Percentiles rank a stretch among this genome's conserved stretches.
Evolutionary conservation across 768 basidiomycete species (phyloP).

Genomic region (Porphyrellus cyaneotinctus): DNA sequence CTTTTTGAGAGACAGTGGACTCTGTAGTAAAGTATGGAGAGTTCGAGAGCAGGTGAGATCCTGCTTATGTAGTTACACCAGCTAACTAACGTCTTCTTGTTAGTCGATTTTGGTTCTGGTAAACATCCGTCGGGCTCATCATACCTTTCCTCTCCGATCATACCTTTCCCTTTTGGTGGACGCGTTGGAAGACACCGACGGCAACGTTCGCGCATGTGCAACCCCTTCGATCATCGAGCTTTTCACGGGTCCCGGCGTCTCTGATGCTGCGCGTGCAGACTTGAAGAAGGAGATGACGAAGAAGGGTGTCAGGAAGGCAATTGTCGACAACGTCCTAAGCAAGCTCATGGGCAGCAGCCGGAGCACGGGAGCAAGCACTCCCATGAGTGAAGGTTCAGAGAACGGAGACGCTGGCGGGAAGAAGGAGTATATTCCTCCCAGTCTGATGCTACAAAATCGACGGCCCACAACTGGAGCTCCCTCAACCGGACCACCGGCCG

Average conservation of each 20-base stretch:
- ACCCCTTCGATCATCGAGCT: slow-evolving; percentile 76
- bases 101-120: slow-evolving; percentile 67
- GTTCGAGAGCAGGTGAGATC: slow-evolving; percentile 78
- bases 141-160: slow-evolving; percentile 74
- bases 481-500: slow-evolving; percentile 23
- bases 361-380: slow-evolving; percentile 39
- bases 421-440: slow-evolving; percentile 74
- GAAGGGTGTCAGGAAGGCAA: slow-evolving; percentile 82
- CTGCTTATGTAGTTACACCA: neutral
- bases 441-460: slow-evolving; percentile 53
- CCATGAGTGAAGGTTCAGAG: slow-evolving; percentile 58
- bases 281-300: slow-evolving; percentile 88
- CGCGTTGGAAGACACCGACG: slow-evolving; percentile 85
- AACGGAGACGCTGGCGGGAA: slow-evolving; percentile 35
- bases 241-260: slow-evolving; percentile 78
- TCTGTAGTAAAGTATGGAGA: slow-evolving; percentile 81
- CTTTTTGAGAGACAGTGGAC: slow-evolving; percentile 63
- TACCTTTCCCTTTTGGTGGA: slow-evolving; percentile 80
- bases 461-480: slow-evolving; percentile 41
- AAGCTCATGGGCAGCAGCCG: slow-evolving; percentile 52
- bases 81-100: slow-evolving; percentile 1
- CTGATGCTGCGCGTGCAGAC: slow-evolving; percentile 85
- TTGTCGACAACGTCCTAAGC: slow-evolving; percentile 73
- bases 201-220: slow-evolving; percentile 83
- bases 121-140: slow-evolving; percentile 65